Conservation (phyloP, 1,284 basidiomycete genomes). For the Kalmanozyma brasiliensis region DNA sequence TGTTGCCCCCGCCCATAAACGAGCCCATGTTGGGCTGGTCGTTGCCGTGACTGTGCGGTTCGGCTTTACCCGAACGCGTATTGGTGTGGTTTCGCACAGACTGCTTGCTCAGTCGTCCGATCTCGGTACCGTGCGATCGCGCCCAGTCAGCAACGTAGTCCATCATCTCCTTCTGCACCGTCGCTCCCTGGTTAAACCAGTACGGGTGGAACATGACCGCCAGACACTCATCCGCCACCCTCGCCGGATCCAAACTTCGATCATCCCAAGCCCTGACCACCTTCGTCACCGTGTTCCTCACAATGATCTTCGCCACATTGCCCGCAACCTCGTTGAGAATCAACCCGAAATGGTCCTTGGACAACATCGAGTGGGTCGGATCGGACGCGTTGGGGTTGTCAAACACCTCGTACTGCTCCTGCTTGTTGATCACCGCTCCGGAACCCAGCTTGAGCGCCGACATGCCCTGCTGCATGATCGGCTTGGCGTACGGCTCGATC, state of each 20-base stretch:
- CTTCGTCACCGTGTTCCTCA: constrained; percentile 74
- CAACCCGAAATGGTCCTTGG: constrained; percentile 68
- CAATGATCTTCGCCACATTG: constrained; percentile 69
- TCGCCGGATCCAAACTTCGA: constrained; percentile 30
- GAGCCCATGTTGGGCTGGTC: constrained; percentile 45
- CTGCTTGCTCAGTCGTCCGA: constrained; percentile 47
- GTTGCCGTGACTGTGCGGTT: constrained; percentile 54
- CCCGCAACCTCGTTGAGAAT: constrained; percentile 69
- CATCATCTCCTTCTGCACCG: constrained; percentile 62
- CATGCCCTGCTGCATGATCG: constrained; percentile 63
- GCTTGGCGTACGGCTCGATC: constrained; percentile 68
- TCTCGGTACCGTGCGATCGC: constrained; percentile 46
- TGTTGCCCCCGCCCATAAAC: constrained; percentile 46
- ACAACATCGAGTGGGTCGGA: constrained; percentile 64
- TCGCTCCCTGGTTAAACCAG: constrained; percentile 48
- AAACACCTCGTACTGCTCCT: constrained; percentile 69
- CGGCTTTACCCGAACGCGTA: constrained; percentile 59
- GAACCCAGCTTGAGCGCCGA: constrained; percentile 64
- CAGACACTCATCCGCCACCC: constrained; percentile 57
- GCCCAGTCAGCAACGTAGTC: constrained; percentile 60
- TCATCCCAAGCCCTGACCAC: constrained; percentile 83
- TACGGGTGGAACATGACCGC: constrained; percentile 63
- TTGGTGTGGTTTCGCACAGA: constrained; percentile 58
- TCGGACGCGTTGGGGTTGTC: constrained; percentile 66
- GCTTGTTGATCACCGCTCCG: constrained; percentile 66